A percentile compares a stretch with the other conserved stretches of the same genome.
Evolutionary conservation across 2,329 filamentous ascomycete species (phyloP).

Genomic region (Aspergillus sp.): DNA sequence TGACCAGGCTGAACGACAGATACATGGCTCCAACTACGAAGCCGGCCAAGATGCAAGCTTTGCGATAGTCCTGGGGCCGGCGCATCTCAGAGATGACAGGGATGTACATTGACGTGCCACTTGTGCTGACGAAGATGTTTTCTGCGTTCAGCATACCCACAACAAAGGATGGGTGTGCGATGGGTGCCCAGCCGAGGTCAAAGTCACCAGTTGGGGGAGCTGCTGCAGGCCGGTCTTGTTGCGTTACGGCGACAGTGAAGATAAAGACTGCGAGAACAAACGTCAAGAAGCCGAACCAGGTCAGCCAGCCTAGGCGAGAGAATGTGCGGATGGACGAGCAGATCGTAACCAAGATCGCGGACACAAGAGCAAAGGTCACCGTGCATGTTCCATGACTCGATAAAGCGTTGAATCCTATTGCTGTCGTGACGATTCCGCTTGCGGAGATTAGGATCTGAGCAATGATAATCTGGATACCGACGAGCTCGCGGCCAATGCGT

Average conservation of each 20-base stretch:
- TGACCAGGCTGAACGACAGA: slow-evolving; percentile 45
- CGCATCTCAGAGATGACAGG: slow-evolving; percentile 66
- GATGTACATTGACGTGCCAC: slow-evolving; percentile 60
- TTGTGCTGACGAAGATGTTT: slow-evolving; percentile 60
- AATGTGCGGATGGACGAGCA: slow-evolving; percentile 57
- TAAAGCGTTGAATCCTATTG: slow-evolving; percentile 59
- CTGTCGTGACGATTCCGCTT: slow-evolving; percentile 58
- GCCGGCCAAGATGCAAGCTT: slow-evolving; percentile 59
- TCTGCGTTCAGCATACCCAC: slow-evolving; percentile 57
- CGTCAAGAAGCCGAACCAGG: slow-evolving; percentile 59
- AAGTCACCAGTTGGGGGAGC: slow-evolving; percentile 59
- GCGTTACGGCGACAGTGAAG: slow-evolving; percentile 58
- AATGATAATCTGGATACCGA: slow-evolving; percentile 56
- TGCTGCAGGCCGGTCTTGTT: slow-evolving; percentile 57
- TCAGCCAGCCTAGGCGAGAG: slow-evolving; percentile 60
- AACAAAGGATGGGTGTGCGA: slow-evolving; percentile 57
- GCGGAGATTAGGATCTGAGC: slow-evolving; percentile 58
- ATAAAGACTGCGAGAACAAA: slow-evolving; percentile 60
- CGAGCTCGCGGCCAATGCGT: slow-evolving; percentile 50
- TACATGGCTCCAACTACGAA: slow-evolving; percentile 55
- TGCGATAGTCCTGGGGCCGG: slow-evolving; percentile 58
- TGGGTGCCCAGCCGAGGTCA: slow-evolving; percentile 58
- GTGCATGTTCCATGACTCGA: slow-evolving; percentile 59
- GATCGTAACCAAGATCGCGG: slow-evolving; percentile 44
- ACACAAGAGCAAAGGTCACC: slow-evolving; percentile 50